These are phyloP conservation scores for Phascolomyces articulosus DNA, from an alignment of 371 early-diverging fungal species.

Conservation along the genomic window DNA sequence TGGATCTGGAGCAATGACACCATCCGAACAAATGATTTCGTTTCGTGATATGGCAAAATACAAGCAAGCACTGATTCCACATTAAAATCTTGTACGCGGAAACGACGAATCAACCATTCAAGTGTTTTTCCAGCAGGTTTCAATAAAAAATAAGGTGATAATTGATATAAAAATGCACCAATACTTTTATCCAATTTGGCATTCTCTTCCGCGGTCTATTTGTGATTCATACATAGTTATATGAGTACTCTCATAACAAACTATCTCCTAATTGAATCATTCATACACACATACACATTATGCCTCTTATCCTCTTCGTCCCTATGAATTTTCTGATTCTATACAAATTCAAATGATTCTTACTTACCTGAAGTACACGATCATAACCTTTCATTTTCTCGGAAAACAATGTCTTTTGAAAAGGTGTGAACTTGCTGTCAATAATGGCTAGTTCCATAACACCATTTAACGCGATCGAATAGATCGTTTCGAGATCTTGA, in stretches of 20 bases:
- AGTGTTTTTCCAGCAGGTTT: slow-evolving; percentile 84
- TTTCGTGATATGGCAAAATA: slow-evolving; percentile 93
- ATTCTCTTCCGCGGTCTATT: slow-evolving; percentile 82
- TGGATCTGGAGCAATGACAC: slow-evolving; percentile 67
- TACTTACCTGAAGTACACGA: slow-evolving; percentile 68
- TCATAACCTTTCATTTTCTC: slow-evolving; percentile 80
- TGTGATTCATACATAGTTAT: no score
- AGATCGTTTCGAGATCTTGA: slow-evolving; percentile 86
- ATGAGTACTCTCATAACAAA: no score
- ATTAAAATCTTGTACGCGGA: slow-evolving; percentile 88
- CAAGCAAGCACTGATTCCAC: slow-evolving; percentile 76
- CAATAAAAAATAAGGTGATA: slow-evolving; percentile 85
- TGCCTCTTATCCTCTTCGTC: no score
- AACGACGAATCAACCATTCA: slow-evolving; percentile 94
- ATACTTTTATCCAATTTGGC: slow-evolving; percentile 79
- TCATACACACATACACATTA: no score
- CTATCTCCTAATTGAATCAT: no score
- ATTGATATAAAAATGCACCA: slow-evolving; percentile 66
- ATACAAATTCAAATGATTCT: not conserved
- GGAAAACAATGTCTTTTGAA: slow-evolving; percentile 81
- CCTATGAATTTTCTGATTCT: not conserved
- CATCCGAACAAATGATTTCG: slow-evolving; percentile 84
- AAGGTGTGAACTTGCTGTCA: slow-evolving; percentile 69
- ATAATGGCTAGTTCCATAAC: slow-evolving; percentile 74
- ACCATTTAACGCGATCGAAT: slow-evolving; percentile 82